These are phyloP conservation scores for Sugiyamaella novakii DNA, from an alignment of 1,139 yeast genomes.

Conservation along the genomic window DNA sequence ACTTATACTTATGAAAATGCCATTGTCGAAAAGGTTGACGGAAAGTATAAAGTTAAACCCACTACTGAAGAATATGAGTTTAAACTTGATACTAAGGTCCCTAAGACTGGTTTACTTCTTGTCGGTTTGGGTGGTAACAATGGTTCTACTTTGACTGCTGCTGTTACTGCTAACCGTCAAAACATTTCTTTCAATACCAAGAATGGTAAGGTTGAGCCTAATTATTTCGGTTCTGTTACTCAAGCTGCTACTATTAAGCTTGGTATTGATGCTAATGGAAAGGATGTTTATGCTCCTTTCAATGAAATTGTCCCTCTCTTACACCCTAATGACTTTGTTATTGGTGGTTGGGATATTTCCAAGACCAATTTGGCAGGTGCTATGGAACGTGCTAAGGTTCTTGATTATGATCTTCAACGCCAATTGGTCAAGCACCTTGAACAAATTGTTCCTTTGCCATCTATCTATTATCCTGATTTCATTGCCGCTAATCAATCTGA, in stretches of 20 bases:
- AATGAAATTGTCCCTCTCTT: constrained; percentile 86
- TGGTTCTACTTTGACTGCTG: constrained; percentile 87
- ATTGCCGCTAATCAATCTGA: constrained; percentile 93
- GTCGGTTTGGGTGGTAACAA: constrained; percentile 98
- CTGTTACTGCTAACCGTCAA: constrained; percentile 83
- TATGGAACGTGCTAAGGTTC: constrained; percentile 81
- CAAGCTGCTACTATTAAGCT: constrained; percentile 89
- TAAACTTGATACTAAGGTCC: constrained; percentile 78
- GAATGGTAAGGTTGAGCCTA: constrained; percentile 77
- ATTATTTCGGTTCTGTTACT: constrained; percentile 95
- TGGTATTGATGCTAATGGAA: constrained; percentile 80
- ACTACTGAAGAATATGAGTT: constrained; percentile 75
- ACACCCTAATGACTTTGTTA: constrained; percentile 84
- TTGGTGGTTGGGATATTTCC: constrained; percentile 95
- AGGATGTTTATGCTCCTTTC: constrained; percentile 92
- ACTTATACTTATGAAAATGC: constrained; percentile 74
- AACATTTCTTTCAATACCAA: constrained; percentile 78
- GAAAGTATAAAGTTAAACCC: constrained; percentile 69
- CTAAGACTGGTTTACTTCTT: constrained; percentile 84
- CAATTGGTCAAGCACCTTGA: constrained; percentile 69
- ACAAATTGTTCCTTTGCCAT: constrained; percentile 70
- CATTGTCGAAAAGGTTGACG: constrained; percentile 56
- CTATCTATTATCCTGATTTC: constrained; percentile 93
- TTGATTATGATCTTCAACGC: constrained; percentile 81
- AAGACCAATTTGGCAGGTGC: constrained; percentile 71